Conservation (phyloP, 1,284 basidiomycete species). For the Cryptococcus sp. region DNA sequence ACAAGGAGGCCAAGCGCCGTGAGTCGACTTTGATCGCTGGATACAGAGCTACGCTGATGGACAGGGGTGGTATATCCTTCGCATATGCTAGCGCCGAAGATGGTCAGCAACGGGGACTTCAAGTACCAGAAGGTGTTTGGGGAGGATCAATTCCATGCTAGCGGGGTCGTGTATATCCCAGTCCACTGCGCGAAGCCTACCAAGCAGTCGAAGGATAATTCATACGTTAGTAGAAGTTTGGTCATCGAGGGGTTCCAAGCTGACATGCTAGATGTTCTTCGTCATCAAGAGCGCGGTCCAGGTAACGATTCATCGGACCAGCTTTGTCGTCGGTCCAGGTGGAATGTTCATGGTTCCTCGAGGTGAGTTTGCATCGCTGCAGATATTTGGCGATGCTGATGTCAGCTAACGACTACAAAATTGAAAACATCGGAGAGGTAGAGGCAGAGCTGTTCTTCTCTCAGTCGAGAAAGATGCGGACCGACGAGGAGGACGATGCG, state of each 20-base stretch:
- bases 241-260: too few relatives aligned
- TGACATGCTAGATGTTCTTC: slow-evolving; percentile 67
- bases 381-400: slow-evolving; percentile 2
- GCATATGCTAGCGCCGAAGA: slow-evolving; percentile 49
- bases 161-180: slow-evolving; percentile 79
- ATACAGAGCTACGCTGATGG: slow-evolving; percentile 1
- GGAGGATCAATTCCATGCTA: slow-evolving; percentile 85
- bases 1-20: slow-evolving; percentile 64
- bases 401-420: slow-evolving; percentile 80
- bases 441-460: slow-evolving; percentile 85
- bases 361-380: slow-evolving; percentile 58
- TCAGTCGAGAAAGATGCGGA: slow-evolving; percentile 71
- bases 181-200: slow-evolving; percentile 71
- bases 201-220: slow-evolving; percentile 89
- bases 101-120: slow-evolving; percentile 61
- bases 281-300: slow-evolving; percentile 82
- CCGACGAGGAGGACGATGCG: slow-evolving; percentile 43
- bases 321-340: slow-evolving; percentile 70
- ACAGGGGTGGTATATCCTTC: slow-evolving; percentile 12
- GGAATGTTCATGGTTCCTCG: slow-evolving; percentile 87
- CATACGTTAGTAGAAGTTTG: slow-evolving; percentile 64
- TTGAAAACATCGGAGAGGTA: slow-evolving; percentile 77
- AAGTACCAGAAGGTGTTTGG: slow-evolving; percentile 89
- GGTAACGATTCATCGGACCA: slow-evolving; percentile 72
- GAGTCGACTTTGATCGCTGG: slow-evolving; percentile 42